A percentile compares a stretch with the other conserved stretches of the same genome.
Conservation (phyloP, 768 basidiomycete genomes). For the Neoboletus brunneissimus region DNA sequence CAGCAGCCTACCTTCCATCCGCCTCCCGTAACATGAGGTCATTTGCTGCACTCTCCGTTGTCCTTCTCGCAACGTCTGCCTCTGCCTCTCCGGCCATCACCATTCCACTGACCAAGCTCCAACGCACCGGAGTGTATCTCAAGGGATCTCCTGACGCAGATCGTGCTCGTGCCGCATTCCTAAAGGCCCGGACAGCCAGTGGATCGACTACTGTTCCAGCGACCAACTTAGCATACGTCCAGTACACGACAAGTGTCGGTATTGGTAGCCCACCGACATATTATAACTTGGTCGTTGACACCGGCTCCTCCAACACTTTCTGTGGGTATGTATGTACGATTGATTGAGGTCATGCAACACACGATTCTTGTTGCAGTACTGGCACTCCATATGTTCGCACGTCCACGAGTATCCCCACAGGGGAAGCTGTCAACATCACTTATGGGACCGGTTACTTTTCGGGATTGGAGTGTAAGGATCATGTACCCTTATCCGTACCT, state of each 20-base stretch:
- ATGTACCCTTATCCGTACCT: background rate
- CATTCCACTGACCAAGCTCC: slow-evolving; percentile 11
- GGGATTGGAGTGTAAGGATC: slow-evolving; percentile 37
- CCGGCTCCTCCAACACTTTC: slow-evolving; percentile 34
- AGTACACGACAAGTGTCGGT: slow-evolving; percentile 25
- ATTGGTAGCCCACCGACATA: slow-evolving; percentile 29
- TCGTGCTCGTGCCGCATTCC: slow-evolving; percentile 14
- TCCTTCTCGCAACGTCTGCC: slow-evolving; percentile 6
- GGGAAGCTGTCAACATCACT: slow-evolving; percentile 8
- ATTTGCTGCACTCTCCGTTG: slow-evolving; percentile 2
- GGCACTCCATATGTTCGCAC: slow-evolving; percentile 20
- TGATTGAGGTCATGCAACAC: background rate
- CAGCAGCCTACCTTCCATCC: background rate
- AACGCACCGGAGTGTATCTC: slow-evolving; percentile 12
- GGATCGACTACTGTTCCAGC: slow-evolving; percentile 15
- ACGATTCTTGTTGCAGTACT: slow-evolving; percentile 12
- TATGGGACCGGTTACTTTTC: slow-evolving; percentile 6
- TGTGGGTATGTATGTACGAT: slow-evolving; percentile 10
- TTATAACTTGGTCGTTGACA: slow-evolving; percentile 32
- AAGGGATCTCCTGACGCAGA: slow-evolving; percentile 18
- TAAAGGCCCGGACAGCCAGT: slow-evolving; percentile 2
- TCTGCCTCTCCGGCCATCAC: slow-evolving; percentile 5
- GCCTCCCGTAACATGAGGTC: slow-evolving; percentile 9
- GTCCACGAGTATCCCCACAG: slow-evolving; percentile 25
- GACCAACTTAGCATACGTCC: slow-evolving; percentile 15